Percentiles rank a stretch among this genome's conserved stretches.
Conservation (phyloP, 73 alveolate genomes). For the Tetrahymena thermophila region DNA sequence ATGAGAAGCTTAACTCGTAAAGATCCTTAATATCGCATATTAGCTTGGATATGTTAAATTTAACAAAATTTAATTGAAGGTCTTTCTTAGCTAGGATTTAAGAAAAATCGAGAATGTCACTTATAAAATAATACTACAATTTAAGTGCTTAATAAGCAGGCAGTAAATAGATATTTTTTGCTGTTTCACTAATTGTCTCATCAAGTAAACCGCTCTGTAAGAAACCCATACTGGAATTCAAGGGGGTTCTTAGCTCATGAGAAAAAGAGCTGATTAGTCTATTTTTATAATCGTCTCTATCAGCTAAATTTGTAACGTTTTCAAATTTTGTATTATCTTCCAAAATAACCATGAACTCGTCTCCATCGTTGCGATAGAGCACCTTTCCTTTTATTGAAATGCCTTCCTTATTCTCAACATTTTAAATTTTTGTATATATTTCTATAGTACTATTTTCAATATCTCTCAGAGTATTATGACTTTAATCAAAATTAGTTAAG, state of each 20-base stretch:
- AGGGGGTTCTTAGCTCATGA: conserved; percentile 41
- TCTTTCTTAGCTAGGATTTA: conserved; percentile 19
- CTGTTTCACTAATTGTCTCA: background rate
- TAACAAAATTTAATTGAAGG: conserved; percentile 11
- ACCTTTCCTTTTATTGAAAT: background rate
- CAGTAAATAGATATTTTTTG: conserved; percentile 4
- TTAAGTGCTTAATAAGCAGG: conserved; percentile 25
- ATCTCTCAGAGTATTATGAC: background rate
- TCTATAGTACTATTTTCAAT: background rate
- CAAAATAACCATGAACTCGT: conserved; percentile 16
- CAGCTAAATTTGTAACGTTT: conserved; percentile 12
- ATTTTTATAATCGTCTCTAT: conserved; percentile 7
- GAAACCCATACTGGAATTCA: conserved; percentile 17
- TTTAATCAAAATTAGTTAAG: background rate
- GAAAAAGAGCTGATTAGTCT: conserved; percentile 32
- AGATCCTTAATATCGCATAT: conserved; percentile 10
- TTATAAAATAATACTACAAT: conserved; percentile 17
- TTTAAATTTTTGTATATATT: background rate
- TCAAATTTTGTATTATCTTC: conserved; percentile 24
- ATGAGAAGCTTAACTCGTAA: conserved; percentile 13
- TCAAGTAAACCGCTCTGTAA: conserved; percentile 8
- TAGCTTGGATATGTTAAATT: conserved; percentile 11
- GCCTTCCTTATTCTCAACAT: background rate
- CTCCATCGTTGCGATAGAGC: background rate
- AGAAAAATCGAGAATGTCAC: conserved; percentile 37